Percentiles rank a stretch among this genome's conserved stretches.
phyloP scores from a whole-genome alignment of 352 stramenopile genomes.

The Paralagenidium karlingii region DNA sequence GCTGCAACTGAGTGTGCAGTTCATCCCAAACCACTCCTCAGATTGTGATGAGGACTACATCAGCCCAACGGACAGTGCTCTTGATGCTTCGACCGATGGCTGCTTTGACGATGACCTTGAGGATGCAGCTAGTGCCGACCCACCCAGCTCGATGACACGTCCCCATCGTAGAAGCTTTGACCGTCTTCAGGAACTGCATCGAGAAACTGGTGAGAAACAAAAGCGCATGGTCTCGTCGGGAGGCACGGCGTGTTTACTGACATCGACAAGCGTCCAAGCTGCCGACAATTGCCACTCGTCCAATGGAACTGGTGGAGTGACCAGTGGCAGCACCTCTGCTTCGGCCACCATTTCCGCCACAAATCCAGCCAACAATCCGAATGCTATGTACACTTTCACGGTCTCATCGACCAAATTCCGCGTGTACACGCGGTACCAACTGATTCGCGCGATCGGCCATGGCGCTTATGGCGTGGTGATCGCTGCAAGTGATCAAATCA shows the following conservation, averaged over 20 bases:
- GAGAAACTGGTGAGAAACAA: constrained; percentile 41
- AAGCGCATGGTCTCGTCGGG: constrained; percentile 21
- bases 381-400: constrained; percentile 78
- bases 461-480: constrained; percentile 74
- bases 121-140: not conserved
- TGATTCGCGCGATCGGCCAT: constrained; percentile 72
- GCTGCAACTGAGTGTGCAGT: constrained; percentile 72
- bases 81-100: constrained; percentile 22
- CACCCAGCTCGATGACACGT: constrained; percentile 19
- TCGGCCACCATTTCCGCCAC: not conserved
- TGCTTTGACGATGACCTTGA: constrained; percentile 14
- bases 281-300: not conserved
- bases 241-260: not conserved
- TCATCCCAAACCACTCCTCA: constrained; percentile 55
- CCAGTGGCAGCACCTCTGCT: not conserved
- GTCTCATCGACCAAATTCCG: constrained; percentile 77
- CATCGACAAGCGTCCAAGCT: not conserved
- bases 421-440: constrained; percentile 70
- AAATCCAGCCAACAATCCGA: constrained; percentile 1
- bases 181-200: constrained; percentile 50
- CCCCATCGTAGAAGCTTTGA: constrained; percentile 69
- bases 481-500: constrained; percentile 66
- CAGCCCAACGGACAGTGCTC: no score
- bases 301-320: constrained; percentile 3
- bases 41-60: no score